phyloP scores from a whole-genome alignment of 441 rosid genomes.

The Arabidopsis lyrata region DNA sequence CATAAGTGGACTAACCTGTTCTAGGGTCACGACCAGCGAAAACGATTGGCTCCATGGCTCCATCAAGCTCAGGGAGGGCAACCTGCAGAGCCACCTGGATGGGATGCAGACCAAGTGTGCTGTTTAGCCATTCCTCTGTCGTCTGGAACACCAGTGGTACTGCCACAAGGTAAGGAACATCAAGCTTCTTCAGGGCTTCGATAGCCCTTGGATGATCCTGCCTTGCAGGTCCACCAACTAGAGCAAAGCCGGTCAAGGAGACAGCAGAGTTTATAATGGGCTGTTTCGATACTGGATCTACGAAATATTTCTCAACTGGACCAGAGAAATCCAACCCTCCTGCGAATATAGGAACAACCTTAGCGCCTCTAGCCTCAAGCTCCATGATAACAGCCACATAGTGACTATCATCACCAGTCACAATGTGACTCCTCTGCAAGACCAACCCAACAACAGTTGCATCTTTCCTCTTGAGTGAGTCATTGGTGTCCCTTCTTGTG shows the following conservation, averaged over 20 bases:
- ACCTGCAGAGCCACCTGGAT: conserved; percentile 99
- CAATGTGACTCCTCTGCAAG: conserved; percentile 97
- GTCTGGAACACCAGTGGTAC: conserved; percentile 98
- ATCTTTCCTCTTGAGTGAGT: conserved; percentile 65
- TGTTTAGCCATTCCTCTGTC: conserved; percentile 96
- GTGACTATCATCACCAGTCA: conserved; percentile 96
- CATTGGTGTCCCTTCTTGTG: conserved; percentile 81
- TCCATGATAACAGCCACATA: conserved; percentile 99
- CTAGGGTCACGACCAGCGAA: conserved; percentile 98
- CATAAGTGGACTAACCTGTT: conserved; percentile 65
- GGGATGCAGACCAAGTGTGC: conserved; percentile 95
- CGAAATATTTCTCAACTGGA: conserved; percentile 83
- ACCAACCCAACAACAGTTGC: conserved; percentile 88
- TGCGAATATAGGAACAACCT: conserved; percentile 91
- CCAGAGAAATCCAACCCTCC: conserved; percentile 98
- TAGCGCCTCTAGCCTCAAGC: conserved; percentile 96
- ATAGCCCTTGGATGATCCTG: conserved; percentile 98
- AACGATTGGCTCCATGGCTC: conserved; percentile 99
- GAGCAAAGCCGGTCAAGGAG: conserved; percentile 95
- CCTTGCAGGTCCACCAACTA: conserved; percentile 99
- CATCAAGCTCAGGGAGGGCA: conserved; percentile 98
- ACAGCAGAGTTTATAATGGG: conserved; percentile 80
- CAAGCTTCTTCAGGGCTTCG: conserved; percentile 88
- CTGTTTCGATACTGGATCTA: conserved; percentile 70
- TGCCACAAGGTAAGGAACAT: conserved; percentile 95